Evolutionary conservation across 2,329 filamentous ascomycete genomes (phyloP), one percentile per base, ranked within the genome.

Genomic region (Hypocreales sp.): DNA sequence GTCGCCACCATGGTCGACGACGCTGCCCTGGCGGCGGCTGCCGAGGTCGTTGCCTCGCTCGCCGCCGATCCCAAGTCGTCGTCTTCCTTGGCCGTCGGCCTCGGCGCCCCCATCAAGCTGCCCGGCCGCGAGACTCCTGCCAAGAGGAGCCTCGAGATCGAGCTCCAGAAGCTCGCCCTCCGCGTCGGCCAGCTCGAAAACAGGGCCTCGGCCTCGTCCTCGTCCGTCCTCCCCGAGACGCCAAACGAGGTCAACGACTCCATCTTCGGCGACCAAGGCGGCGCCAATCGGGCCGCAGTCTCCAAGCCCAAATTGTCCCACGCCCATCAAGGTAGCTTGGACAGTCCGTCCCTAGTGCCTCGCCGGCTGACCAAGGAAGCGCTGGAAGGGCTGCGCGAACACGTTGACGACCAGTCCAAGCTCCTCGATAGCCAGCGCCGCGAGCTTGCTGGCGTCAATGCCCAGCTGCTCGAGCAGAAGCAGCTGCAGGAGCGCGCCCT

Each of bases 321-420:
- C 33, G 55, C 52, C 32, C 42, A 45, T 32, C 44, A 51, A 49
- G 50, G 52, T 54, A 52, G 42, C 46, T 50, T 44, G 46, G 50
- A 48, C 39, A 44, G 41, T 46, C 49, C 49, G 36, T 41, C 41
- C 41, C 31, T 46, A 41, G 36, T 46, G 32, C 39, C 43, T 40
- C 45, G 60, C 54, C 58, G 70, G 44, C 68, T 81, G 44, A 81
- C 75, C 41, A 79, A 84, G 47, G 78, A 87, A 56, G 80, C 87
- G 50, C 76, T 92, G 41, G 75, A 78, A 52, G 79, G 81, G 37
- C 65, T 94, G 39, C 78, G 79, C 43, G 84, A 93, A 43, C 83
- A 93, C 55, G 79, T 95, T 36, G 81, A 92, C 48, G 82, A 86
- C 50, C 84, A 95, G 58, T 86, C 86, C 31, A 84, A 92, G 51